Evolutionary conservation across 2,329 filamentous ascomycete genomes (phyloP), one percentile per base, ranked within the genome.

Genomic region (Whalleya microplaca): DNA sequence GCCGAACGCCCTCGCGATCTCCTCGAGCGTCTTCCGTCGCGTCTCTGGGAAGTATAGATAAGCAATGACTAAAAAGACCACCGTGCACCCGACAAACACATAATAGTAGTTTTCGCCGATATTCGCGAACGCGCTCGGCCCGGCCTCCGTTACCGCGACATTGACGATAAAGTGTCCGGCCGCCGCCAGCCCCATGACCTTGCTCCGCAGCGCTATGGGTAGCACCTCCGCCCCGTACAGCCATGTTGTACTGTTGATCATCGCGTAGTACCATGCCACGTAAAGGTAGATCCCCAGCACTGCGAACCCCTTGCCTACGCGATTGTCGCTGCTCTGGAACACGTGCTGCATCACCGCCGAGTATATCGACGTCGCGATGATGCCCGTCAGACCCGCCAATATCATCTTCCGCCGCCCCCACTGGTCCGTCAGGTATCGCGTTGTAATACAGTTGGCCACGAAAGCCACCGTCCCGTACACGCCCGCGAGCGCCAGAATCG

Each of bases 361-460:
- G 61, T 85, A 86, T 50, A 85, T 84, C 63, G 85, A 81, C 46
- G 83, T 77, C n/a, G 84, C 12, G 14, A 84, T 73, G 42, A 85
- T 76, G 1, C 80, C 79, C 3, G 69, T 62, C 2, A 85, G 66
- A 5, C 83, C 83, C 1, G 81, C 63, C 5, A 86, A 66, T 10
- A 86, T 76, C 83, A 86, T 85, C 75, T 82, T 84, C 55, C 83
- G 76, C 37, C 82, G 80, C 43, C 83, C 83, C 82, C 82, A 85
- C 67, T 81, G 80, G 65, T 85, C 83, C 1, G 79, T 79, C 10
- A 85, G 69, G 58, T 73, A 84, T 42, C 74, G 73, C 0, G 81
- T 84, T 0, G 83, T 82, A 27, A 84, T 64, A 21, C 68, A 66
- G 55, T 84, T 85, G 14, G 65, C 55, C 27, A 78, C 6, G 61